phyloP scores from a whole-genome alignment of 73 alveolate genomes.

The Tetrahymena malaccensis region DNA sequence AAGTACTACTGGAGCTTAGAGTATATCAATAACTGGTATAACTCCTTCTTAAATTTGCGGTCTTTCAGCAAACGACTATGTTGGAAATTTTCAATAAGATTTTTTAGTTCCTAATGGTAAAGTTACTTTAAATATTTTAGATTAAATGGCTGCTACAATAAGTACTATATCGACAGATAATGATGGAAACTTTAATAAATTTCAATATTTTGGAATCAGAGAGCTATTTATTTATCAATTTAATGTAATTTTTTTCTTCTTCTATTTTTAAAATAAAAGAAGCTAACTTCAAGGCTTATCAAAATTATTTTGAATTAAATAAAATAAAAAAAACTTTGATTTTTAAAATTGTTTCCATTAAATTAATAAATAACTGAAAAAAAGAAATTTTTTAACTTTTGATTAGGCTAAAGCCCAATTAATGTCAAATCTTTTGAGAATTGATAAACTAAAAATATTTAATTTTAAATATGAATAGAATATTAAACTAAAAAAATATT shows the following conservation, averaged over 20 bases:
- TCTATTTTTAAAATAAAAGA: too few relatives aligned
- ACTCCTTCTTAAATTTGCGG: not conserved
- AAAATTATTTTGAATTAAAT: too few relatives aligned
- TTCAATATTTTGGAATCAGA: not conserved
- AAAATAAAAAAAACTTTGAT: too few relatives aligned
- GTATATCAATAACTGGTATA: not conserved
- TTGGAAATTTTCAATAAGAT: not conserved
- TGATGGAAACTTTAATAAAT: not conserved
- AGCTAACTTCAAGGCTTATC: too few relatives aligned
- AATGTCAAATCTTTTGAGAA: too few relatives aligned
- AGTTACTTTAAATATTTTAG: not conserved
- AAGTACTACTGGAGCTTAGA: not conserved
- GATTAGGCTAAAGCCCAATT: too few relatives aligned
- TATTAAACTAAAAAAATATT: too few relatives aligned
- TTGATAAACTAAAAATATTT: too few relatives aligned
- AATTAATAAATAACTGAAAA: too few relatives aligned
- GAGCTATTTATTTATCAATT: not conserved
- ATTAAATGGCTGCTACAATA: not conserved
- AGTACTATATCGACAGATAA: not conserved
- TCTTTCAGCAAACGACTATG: not conserved
- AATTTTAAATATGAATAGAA: too few relatives aligned
- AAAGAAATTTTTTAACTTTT: too few relatives aligned
- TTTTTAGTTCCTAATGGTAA: not conserved
- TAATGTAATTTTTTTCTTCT: not conserved
- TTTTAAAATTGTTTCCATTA: too few relatives aligned